These are phyloP conservation scores for Mycena floridula DNA, from an alignment of 768 basidiomycete genomes.

Conservation along the genomic window DNA sequence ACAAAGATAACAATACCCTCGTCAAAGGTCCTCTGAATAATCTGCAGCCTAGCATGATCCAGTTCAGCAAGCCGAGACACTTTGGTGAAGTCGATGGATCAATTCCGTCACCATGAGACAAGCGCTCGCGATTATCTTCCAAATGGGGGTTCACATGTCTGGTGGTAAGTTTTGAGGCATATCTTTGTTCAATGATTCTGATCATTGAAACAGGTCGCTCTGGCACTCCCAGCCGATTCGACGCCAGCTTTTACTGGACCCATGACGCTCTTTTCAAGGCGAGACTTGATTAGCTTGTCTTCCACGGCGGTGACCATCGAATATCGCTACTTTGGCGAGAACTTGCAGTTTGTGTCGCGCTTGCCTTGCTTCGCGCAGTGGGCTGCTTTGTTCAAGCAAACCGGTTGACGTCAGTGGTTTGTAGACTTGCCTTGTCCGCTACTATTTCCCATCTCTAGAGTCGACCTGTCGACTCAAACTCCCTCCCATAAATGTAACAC, in stretches of 20 bases:
- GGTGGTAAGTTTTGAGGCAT: slow-evolving; percentile 49
- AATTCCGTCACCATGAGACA: slow-evolving; percentile 90
- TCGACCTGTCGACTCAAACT: too few relatives aligned
- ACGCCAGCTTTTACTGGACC: slow-evolving; percentile 91
- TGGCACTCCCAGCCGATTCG: slow-evolving; percentile 92
- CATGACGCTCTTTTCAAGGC: slow-evolving; percentile 62
- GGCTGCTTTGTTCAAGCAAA: too few relatives aligned
- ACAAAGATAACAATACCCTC: slow-evolving; percentile 91
- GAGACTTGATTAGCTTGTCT: neutral
- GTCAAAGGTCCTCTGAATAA: slow-evolving; percentile 97
- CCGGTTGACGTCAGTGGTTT: too few relatives aligned
- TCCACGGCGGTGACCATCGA: too few relatives aligned
- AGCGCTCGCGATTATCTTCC: slow-evolving; percentile 76
- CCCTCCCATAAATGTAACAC: too few relatives aligned
- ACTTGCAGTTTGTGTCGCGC: too few relatives aligned
- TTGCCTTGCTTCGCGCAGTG: too few relatives aligned
- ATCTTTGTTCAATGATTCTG: slow-evolving; percentile 1
- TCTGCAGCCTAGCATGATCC: slow-evolving; percentile 97
- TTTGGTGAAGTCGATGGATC: slow-evolving; percentile 85
- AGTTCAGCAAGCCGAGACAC: slow-evolving; percentile 97
- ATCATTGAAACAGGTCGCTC: slow-evolving; percentile 61
- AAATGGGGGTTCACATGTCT: slow-evolving; percentile 26
- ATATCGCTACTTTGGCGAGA: too few relatives aligned
- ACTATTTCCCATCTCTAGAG: too few relatives aligned
- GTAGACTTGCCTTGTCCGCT: too few relatives aligned